Conservation (phyloP, 2,329 filamentous ascomycete genomes). For the Alternaria hordeiaustralica region DNA sequence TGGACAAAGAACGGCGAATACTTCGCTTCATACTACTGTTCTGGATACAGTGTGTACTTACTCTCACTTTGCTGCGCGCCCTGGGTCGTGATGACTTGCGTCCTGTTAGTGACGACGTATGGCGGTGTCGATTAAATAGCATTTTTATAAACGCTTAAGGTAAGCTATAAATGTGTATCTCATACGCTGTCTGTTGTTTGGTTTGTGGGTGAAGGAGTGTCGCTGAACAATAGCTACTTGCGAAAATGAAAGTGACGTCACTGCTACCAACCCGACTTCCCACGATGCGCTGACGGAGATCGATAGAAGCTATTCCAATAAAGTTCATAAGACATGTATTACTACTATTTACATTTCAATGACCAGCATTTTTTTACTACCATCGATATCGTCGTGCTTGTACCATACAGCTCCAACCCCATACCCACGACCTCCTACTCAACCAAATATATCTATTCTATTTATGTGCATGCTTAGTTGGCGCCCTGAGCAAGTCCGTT, state of each 20-base stretch:
- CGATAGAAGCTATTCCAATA: too few relatives aligned
- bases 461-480: neutral
- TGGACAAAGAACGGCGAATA: neutral
- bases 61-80: neutral
- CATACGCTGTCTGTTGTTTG: neutral
- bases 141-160: neutral
- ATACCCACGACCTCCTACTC: neutral
- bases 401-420: neutral
- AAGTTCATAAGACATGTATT: neutral
- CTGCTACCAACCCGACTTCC: neutral
- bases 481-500: neutral
- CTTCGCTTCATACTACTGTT: neutral
- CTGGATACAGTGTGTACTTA: neutral
- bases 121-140: neutral
- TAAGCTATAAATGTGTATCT: neutral
- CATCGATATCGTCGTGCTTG: neutral
- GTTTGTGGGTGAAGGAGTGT: neutral
- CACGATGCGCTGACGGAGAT: neutral
- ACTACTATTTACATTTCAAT: slow-evolving; percentile 1
- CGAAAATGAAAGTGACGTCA: neutral
- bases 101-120: neutral
- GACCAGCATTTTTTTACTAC: neutral
- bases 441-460: neutral
- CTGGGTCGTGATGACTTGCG: neutral
- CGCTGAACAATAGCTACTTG: neutral